Evolutionary conservation across 148 eudicot genomes (phyloP), one percentile per base, ranked within the genome.

Genomic region (Vaccinium myrtillus): DNA sequence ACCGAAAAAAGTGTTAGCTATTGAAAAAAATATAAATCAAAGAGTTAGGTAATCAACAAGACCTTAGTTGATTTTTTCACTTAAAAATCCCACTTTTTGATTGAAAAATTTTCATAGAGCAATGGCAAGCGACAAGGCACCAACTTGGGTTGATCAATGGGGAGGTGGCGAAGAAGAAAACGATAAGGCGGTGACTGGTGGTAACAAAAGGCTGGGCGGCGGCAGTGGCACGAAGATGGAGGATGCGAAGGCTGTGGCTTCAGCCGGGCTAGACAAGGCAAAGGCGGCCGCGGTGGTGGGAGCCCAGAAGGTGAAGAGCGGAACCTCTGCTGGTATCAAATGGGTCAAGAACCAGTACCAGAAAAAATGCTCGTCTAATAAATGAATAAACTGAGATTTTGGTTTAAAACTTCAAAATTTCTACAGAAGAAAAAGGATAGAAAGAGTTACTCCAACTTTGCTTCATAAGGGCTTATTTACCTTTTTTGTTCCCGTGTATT

Each of bases 341-440:
- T 86, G 87, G 87, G 50, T 86, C 48, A 86, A 86, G 75, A 48
- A 86, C 25, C 79, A 86, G 82, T 81, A 78, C 56, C 77, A 86
- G 78, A 86, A 86, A 69, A 82, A 82, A 32, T 25, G 36, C 43
- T 55, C 67, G 1, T 56, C 81, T 11, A 79, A 79, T 13, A 79
- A 56, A 69, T 69, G 39, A 69, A 27, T 27, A 1, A 69, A 13
- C 74, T 12, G 18, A 30, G 8, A 65, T 65, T 65, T 65, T 13
- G 10, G 30, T 23, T 23, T 30, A 65, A 65, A 32, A 32, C 36
- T 32, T 32, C 36, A 32, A 32, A 32, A 23, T n/a, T 2, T 3
- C 70, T 65, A 65, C 10, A 65, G 32, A 23, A 65, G 67, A 59
- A 19, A 21, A 59, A 6, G 25, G 25, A 59, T 6, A 21, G 67